phyloP scores from a whole-genome alignment of 768 basidiomycete genomes.

The Rhodotorula sphaerocarpa region DNA sequence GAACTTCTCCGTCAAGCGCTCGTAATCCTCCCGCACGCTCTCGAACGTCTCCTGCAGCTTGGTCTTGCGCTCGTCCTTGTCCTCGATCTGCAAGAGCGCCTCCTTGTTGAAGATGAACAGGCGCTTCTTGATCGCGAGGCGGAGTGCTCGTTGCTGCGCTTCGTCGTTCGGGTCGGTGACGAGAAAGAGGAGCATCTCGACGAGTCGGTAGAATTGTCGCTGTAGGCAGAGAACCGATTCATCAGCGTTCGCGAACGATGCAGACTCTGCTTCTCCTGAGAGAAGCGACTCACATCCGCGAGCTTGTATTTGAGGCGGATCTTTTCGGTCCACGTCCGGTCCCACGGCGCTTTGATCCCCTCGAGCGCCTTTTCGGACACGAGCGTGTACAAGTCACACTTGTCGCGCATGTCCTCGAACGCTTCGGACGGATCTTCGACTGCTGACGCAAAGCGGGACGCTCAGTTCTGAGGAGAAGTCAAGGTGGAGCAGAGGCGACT shows the following conservation, averaged over 20 bases:
- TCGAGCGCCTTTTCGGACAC: constrained; percentile 57
- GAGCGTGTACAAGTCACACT: constrained; percentile 76
- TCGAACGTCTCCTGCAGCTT: constrained; percentile 91
- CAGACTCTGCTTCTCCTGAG: too few relatives aligned
- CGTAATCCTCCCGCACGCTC: constrained; percentile 74
- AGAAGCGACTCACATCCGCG: constrained; percentile 57
- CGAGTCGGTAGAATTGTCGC: constrained; percentile 86
- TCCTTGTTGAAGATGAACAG: constrained; percentile 77
- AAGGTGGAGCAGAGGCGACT: not conserved
- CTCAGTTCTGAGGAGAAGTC: not conserved
- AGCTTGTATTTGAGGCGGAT: constrained; percentile 80
- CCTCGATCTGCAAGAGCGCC: constrained; percentile 72
- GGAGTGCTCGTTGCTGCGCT: constrained; percentile 54
- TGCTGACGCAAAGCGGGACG: not conserved
- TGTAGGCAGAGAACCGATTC: constrained; percentile 41
- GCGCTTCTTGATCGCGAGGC: constrained; percentile 80
- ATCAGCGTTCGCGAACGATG: too few relatives aligned
- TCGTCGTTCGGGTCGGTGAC: constrained; percentile 40
- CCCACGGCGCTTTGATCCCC: constrained; percentile 48
- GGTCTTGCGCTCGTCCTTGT: constrained; percentile 65
- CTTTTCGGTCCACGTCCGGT: constrained; percentile 61
- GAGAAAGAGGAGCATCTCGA: constrained; percentile 80
- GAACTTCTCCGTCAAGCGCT: constrained; percentile 55
- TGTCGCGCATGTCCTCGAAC: constrained; percentile 91
- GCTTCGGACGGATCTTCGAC: constrained; percentile 97